Evolutionary conservation across 371 early-diverging fungal species (phyloP), one percentile per base, ranked within the genome.

Genomic region (Mortierella sp.): DNA sequence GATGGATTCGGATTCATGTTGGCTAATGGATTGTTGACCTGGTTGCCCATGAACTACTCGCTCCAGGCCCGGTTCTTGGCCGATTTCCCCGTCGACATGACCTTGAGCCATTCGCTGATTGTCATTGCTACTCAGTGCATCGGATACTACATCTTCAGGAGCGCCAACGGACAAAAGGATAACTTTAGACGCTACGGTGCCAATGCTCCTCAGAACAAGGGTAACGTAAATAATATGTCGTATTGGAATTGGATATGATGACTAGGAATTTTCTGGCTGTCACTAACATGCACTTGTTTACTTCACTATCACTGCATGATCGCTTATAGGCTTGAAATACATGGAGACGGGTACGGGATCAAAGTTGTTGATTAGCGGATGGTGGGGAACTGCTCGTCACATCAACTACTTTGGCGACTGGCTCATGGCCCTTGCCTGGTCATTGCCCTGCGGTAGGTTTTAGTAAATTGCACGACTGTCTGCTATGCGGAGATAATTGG

Each of bases 1-100:
- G 99, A 98, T 74, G 98, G 99, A 0, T 97, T 98, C 85, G 99
- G 99, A 14, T 96, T 91, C 85, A 96, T 97, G 97, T 89, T 97
- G 37, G 90, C 92, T 6, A 95, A 94, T 80, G 97, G 97, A n/a
- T 91, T 96, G 74, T 79, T 96, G 24, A 91, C 92, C 37, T 98
- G 97, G 96, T 93, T 98, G 29, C 97, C 97, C 4, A 93, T 95
- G 86, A 92, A 94, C 78, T 98, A 95, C 85, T 90, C 95, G 31
- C 76, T 97, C 8, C 98, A 98, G 87, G 93, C 97, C 0, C 91
- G 97, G 31, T 98, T 95, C 85, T 91, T 98, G 67, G 85, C 94
- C 9, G 85, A 92, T 66, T 87, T 86, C 75, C 97, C 96, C 1
- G 63, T 87, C 16, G 75, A 81, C 11, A 78, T 85, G 81, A 86